phyloP scores from a whole-genome alignment of 306 rosid species.

The Lathyrus aphaca region DNA sequence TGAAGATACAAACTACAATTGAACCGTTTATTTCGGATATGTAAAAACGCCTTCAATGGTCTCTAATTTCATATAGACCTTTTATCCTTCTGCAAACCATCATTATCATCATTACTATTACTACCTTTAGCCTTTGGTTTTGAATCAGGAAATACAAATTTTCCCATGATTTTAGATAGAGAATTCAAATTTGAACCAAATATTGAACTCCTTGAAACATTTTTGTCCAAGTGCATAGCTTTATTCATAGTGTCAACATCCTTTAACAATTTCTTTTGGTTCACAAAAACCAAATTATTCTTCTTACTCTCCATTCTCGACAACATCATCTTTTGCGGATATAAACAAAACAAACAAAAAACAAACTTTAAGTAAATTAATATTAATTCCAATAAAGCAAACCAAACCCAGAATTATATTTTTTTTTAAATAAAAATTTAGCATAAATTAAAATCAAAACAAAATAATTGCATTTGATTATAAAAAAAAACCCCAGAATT shows the following conservation, averaged over 20 bases:
- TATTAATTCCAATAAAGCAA: slow-evolving; percentile 38
- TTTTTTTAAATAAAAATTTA: too few relatives aligned
- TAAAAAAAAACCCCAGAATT: slow-evolving; percentile 1
- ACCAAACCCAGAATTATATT: slow-evolving; percentile 8
- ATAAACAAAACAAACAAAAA: slow-evolving; percentile 2
- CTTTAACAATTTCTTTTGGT: slow-evolving; percentile 57
- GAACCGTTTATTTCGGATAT: slow-evolving; percentile 70
- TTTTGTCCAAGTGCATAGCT: slow-evolving; percentile 61
- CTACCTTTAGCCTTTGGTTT: slow-evolving; percentile 50
- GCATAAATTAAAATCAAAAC: background rate
- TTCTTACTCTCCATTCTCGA: slow-evolving; percentile 71
- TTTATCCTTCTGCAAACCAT: slow-evolving; percentile 63
- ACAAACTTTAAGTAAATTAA: background rate
- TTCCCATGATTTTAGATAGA: slow-evolving; percentile 47
- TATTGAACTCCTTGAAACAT: slow-evolving; percentile 47
- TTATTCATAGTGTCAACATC: slow-evolving; percentile 79
- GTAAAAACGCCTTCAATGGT: slow-evolving; percentile 70
- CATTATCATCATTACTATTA: slow-evolving; percentile 38
- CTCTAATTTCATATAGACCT: slow-evolving; percentile 93
- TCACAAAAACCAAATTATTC: slow-evolving; percentile 55
- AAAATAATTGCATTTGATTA: background rate
- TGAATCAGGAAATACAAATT: slow-evolving; percentile 49
- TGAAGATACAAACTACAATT: slow-evolving; percentile 84
- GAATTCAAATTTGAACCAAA: slow-evolving; percentile 36
- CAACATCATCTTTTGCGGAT: slow-evolving; percentile 51